Evolutionary conservation across 1,139 yeast species (phyloP).

Genomic region (Maudiozyma humilis): DNA sequence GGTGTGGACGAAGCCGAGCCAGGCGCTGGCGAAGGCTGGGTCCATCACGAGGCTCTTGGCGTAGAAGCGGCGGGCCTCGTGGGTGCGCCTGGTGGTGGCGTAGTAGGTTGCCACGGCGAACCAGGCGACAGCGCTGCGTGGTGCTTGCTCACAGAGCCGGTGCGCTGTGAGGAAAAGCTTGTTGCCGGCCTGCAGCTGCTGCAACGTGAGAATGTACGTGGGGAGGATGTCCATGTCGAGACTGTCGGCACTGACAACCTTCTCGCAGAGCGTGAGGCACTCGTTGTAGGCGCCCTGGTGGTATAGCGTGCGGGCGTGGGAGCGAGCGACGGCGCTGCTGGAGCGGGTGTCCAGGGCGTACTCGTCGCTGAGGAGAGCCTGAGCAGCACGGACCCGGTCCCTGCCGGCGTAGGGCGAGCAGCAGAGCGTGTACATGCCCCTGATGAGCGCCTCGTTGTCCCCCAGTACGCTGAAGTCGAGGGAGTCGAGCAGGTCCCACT

Average conservation of each 20-base stretch:
- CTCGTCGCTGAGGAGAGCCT: slow-evolving; percentile 56
- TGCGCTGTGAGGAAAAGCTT: slow-evolving; percentile 76
- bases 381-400: slow-evolving; percentile 56
- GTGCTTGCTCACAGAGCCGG: slow-evolving; percentile 77
- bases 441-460: slow-evolving; percentile 73
- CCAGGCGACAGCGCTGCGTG: slow-evolving; percentile 83
- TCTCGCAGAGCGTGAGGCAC: slow-evolving; percentile 69
- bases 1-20: slow-evolving; percentile 98
- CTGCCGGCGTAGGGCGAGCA: slow-evolving; percentile 66
- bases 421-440: slow-evolving; percentile 64
- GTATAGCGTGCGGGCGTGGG: slow-evolving; percentile 64
- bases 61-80: slow-evolving; percentile 82
- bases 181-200: slow-evolving; percentile 77
- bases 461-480: slow-evolving; percentile 64
- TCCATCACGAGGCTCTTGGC: slow-evolving; percentile 82
- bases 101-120: slow-evolving; percentile 88
- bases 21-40: slow-evolving; percentile 90
- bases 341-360: slow-evolving; percentile 49
- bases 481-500: slow-evolving; percentile 67
- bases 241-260: slow-evolving; percentile 52
- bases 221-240: slow-evolving; percentile 71
- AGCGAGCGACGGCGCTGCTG: slow-evolving; percentile 60
- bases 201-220: slow-evolving; percentile 71
- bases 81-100: slow-evolving; percentile 59
- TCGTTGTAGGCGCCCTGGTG: slow-evolving; percentile 74